These are phyloP conservation scores for Kurtzmaniella fragi DNA, from an alignment of 805 yeast species.

Conservation along the genomic window DNA sequence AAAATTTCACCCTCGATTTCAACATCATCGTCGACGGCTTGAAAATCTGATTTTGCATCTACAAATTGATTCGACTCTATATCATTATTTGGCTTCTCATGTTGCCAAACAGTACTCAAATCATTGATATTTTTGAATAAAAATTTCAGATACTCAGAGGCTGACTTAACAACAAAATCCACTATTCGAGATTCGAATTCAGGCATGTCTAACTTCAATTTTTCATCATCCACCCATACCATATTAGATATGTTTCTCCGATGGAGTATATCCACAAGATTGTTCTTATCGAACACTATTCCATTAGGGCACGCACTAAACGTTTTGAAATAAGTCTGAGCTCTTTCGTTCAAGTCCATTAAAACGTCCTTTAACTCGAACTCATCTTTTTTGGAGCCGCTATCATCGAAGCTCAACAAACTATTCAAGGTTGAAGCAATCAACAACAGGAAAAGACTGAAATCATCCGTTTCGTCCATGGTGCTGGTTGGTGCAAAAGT, in stretches of 20 bases:
- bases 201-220: conserved; percentile 15
- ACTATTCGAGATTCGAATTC: conserved; percentile 17
- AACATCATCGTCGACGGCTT: not conserved
- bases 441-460: conserved; percentile 7
- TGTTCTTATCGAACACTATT: conserved; percentile 5
- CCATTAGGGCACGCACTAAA: conserved; percentile 6
- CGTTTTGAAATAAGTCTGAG: conserved; percentile 6
- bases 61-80: not conserved
- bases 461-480: not conserved
- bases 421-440: conserved; percentile 13
- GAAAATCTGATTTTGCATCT: conserved; percentile 6
- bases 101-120: conserved; percentile 3
- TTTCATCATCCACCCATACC: conserved; percentile 14
- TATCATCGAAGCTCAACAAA: conserved; percentile 4
- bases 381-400: conserved; percentile 1
- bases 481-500: not conserved
- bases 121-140: conserved; percentile 20
- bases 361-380: conserved; percentile 8
- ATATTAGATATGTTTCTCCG: conserved; percentile 14
- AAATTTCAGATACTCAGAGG: conserved; percentile 13
- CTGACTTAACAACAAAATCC: conserved; percentile 16
- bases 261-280: conserved; percentile 8
- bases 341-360: conserved; percentile 6
- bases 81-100: not conserved
- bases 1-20: not conserved